Conservation (phyloP, 2,329 filamentous ascomycete genomes). For the Sporothrix humicola region DNA sequence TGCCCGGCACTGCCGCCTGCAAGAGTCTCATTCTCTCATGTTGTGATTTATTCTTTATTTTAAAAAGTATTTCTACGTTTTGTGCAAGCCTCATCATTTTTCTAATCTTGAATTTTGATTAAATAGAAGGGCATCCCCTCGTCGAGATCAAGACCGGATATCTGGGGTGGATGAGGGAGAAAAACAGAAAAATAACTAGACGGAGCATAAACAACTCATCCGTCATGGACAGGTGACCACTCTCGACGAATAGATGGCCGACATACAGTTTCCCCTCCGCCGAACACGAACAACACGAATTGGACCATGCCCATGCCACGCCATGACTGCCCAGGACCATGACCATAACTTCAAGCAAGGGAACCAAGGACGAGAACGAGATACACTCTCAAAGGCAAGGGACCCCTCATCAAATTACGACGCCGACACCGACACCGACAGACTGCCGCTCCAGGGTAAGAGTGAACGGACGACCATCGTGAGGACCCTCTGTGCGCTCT, state of each 20-base stretch:
- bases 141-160: neutral
- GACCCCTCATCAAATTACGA: neutral
- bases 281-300: slow-evolving; percentile 1
- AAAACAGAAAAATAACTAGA: neutral
- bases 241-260: neutral
- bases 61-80: neutral
- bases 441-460: neutral
- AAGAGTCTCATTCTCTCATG: neutral
- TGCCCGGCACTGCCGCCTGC: slow-evolving; percentile 8
- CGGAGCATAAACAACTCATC: too few relatives aligned
- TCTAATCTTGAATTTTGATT: neutral
- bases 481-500: neutral
- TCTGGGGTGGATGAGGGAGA: too few relatives aligned
- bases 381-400: neutral
- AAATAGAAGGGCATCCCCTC: slow-evolving; percentile 1
- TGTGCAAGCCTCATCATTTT: neutral
- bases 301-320: neutral
- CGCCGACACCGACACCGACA: slow-evolving; percentile 11
- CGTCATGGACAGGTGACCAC: too few relatives aligned
- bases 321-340: too few relatives aligned
- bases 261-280: neutral
- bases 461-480: neutral
- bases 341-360: too few relatives aligned
- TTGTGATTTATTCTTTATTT: neutral
- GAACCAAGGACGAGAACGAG: neutral